Evolutionary conservation across 2,329 filamentous ascomycete genomes (phyloP).

Genomic region (Penicillium capsulatum): DNA sequence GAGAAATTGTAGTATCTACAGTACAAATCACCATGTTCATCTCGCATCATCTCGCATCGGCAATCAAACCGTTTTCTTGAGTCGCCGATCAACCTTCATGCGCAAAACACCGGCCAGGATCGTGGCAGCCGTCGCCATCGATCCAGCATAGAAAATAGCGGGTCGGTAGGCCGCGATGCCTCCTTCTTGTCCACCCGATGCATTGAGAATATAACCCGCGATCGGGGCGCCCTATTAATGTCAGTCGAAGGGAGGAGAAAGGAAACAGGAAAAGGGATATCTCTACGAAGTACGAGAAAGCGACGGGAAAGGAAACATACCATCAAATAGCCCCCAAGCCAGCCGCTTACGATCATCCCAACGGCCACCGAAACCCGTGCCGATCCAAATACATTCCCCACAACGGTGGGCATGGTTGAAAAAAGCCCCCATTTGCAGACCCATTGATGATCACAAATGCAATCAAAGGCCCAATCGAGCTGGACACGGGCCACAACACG

Average conservation of each 20-base stretch:
- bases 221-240: constrained; percentile 54
- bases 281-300: too few species aligned
- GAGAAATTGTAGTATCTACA: too few species aligned
- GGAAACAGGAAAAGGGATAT: too few species aligned
- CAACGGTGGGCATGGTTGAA: constrained; percentile 59
- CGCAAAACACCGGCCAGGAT: constrained; percentile 16
- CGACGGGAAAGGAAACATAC: constrained; percentile 44
- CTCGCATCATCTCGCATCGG: not conserved
- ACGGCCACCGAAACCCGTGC: constrained; percentile 54
- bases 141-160: constrained; percentile 60
- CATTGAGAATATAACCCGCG: constrained; percentile 56
- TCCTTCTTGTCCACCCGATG: constrained; percentile 49
- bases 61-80: constrained; percentile 19
- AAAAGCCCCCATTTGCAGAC: constrained; percentile 60
- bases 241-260: not conserved
- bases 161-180: constrained; percentile 54
- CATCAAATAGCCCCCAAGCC: constrained; percentile 59
- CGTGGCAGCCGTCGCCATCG: constrained; percentile 47
- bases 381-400: constrained; percentile 57
- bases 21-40: not conserved
- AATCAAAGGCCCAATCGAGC: constrained; percentile 51
- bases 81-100: constrained; percentile 17
- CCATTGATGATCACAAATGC: constrained; percentile 60
- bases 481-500: constrained; percentile 58
- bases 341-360: constrained; percentile 60